These are phyloP conservation scores for Hsuehochloa calcarea DNA, from an alignment of 176 grass and related monocot genomes.

Conservation along the genomic window DNA sequence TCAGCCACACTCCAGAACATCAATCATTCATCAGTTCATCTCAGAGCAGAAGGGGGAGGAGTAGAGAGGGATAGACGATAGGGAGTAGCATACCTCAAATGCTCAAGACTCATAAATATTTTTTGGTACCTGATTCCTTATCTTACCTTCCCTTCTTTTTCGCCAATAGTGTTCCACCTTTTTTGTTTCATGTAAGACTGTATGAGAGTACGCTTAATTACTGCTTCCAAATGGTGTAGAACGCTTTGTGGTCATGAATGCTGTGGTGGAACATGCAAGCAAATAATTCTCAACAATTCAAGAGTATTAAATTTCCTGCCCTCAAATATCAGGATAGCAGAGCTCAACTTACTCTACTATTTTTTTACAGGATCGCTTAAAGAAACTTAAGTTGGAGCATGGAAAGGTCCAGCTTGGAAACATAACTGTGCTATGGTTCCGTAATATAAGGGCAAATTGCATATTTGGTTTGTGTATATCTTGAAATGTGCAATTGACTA, in stretches of 20 bases:
- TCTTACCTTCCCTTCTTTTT: neutral
- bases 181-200: neutral
- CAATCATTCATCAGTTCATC: no score
- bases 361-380: conserved; percentile 72
- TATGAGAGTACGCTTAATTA: conserved; percentile 15
- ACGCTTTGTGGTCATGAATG: neutral
- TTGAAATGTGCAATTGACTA: neutral
- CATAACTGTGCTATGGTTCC: conserved; percentile 46
- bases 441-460: neutral
- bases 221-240: neutral
- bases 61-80: no score
- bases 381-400: conserved; percentile 88
- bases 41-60: no score
- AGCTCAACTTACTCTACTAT: neutral
- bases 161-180: neutral
- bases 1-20: no score
- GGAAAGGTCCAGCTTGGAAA: conserved; percentile 98
- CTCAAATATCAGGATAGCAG: neutral
- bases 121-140: conserved; percentile 32
- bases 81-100: no score
- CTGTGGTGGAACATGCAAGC: neutral
- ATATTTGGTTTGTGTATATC: neutral
- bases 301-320: neutral
- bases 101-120: no score
- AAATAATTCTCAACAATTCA: neutral